Evolutionary conservation across 75 land plant species (phyloP).

Genomic region (Selaginella moellendorffii): DNA sequence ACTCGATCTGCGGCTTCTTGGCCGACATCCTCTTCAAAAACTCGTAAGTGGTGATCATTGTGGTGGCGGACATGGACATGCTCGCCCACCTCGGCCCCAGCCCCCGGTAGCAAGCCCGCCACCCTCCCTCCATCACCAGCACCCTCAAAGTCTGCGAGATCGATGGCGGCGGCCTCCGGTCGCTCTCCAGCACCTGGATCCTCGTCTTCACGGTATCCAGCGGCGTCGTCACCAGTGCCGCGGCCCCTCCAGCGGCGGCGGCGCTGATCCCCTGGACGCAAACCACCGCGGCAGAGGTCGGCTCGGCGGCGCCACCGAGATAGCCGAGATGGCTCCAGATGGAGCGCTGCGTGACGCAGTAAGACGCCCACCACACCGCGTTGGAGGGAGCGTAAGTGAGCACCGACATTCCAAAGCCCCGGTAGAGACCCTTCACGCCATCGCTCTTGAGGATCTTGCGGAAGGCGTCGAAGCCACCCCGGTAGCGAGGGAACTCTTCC

Average conservation of each 20-base stretch:
- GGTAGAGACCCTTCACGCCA: constrained; percentile 61
- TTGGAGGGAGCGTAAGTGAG: constrained; percentile 87
- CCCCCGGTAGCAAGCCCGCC: constrained; percentile 75
- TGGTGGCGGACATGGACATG: constrained; percentile 71
- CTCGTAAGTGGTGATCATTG: constrained; percentile 83
- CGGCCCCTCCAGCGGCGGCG: constrained; percentile 65
- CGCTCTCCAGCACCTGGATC: constrained; percentile 69
- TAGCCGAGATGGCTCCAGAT: constrained; percentile 34
- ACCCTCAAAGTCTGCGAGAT: constrained; percentile 43
- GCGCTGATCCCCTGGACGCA: constrained; percentile 79
- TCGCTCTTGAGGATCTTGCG: constrained; percentile 47
- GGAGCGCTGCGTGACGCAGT: constrained; percentile 21
- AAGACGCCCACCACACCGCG: constrained; percentile 97
- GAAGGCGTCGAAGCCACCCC: constrained; percentile 74
- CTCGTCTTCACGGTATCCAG: constrained; percentile 89
- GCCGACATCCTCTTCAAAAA: constrained; percentile 70
- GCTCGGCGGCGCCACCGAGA: not conserved
- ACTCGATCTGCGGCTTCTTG: too few species aligned
- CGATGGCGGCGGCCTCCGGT: constrained; percentile 31
- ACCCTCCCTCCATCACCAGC: constrained; percentile 73
- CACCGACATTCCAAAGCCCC: constrained; percentile 90
- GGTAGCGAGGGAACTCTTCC: constrained; percentile 33
- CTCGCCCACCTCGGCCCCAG: constrained; percentile 73
- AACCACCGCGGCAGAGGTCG: constrained; percentile 29
- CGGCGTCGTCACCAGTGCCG: constrained; percentile 87